These are phyloP conservation scores for Periglandula ipomoeae DNA, from an alignment of 2,329 filamentous ascomycete species.

Conservation along the genomic window DNA sequence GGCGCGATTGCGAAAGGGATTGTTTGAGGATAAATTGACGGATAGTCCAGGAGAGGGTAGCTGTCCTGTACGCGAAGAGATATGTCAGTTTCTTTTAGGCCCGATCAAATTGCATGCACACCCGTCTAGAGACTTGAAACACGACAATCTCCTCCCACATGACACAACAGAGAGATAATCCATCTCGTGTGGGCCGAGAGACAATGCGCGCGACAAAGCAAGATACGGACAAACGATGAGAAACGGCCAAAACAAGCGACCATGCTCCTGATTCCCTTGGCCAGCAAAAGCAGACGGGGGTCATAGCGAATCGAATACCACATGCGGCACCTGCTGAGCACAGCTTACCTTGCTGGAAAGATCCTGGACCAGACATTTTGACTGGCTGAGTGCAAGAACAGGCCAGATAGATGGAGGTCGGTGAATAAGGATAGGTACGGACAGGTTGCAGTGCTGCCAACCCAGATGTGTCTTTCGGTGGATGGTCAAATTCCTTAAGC, in stretches of 20 bases:
- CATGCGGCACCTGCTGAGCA: not conserved
- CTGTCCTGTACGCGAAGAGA: conserved; percentile 12
- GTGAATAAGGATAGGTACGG: not conserved
- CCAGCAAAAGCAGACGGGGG: not conserved
- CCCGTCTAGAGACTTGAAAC: conserved; percentile 13
- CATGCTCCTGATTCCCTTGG: not conserved
- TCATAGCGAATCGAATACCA: not conserved
- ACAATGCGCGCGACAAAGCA: conserved; percentile 4
- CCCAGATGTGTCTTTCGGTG: not conserved
- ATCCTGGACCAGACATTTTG: conserved; percentile 10
- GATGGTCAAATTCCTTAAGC: not conserved
- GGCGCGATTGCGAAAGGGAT: conserved; percentile 69
- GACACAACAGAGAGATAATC: conserved; percentile 7
- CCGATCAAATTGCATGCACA: not conserved
- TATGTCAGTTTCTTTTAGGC: conserved; percentile 4
- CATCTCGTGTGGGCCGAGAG: conserved; percentile 3
- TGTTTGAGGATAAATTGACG: conserved; percentile 70
- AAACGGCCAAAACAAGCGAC: not conserved
- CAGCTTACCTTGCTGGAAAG: conserved; percentile 12
- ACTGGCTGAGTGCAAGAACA: conserved; percentile 1
- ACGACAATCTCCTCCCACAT: conserved; percentile 11
- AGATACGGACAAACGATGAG: not conserved
- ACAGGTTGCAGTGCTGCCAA: not conserved
- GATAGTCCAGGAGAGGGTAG: conserved; percentile 34
- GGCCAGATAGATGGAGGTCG: not conserved